Percentiles rank a stretch among this genome's conserved stretches.
Conservation (phyloP, 768 basidiomycete genomes). For the Psilocybe tampanensis region DNA sequence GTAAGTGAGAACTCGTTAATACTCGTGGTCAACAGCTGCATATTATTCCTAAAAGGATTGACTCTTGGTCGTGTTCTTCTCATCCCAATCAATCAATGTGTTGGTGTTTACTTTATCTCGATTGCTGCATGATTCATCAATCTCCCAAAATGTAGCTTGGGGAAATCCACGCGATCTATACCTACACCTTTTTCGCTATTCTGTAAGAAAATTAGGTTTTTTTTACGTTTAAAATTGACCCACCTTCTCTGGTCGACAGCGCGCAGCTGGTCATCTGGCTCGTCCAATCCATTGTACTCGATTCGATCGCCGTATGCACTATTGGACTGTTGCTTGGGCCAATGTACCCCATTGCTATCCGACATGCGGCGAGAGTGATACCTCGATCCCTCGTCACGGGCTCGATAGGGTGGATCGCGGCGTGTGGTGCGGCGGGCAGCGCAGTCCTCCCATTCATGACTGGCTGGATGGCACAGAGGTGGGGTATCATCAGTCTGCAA, state of each 20-base stretch:
- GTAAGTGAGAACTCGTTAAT: conserved; percentile 23
- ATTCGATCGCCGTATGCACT: conserved; percentile 60
- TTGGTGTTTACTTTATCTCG: not conserved
- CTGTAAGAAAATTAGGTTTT: conserved; percentile 31
- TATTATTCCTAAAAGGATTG: conserved; percentile 40
- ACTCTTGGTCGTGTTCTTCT: conserved; percentile 54
- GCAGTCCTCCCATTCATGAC: conserved; percentile 72
- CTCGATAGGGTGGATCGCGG: conserved; percentile 66
- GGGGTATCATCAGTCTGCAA: conserved; percentile 58
- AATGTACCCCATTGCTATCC: conserved; percentile 73
- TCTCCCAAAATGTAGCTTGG: conserved; percentile 50
- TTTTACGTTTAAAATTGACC: not conserved
- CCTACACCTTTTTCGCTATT: conserved; percentile 53
- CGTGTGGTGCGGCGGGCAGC: conserved; percentile 66
- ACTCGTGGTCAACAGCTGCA: not conserved
- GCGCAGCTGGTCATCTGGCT: conserved; percentile 28
- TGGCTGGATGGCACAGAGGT: conserved; percentile 60
- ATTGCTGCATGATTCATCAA: too few relatives aligned
- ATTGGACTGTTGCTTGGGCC: conserved; percentile 71
- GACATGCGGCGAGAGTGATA: conserved; percentile 62
- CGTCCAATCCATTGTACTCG: conserved; percentile 43
- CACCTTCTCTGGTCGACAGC: not conserved
- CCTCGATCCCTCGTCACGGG: conserved; percentile 68
- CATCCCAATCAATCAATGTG: conserved; percentile 49
- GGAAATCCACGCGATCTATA: conserved; percentile 50